Evolutionary conservation across 441 rosid genomes (phyloP), one percentile per base, ranked within the genome.

Genomic region (Hypseocharis bilobata): DNA sequence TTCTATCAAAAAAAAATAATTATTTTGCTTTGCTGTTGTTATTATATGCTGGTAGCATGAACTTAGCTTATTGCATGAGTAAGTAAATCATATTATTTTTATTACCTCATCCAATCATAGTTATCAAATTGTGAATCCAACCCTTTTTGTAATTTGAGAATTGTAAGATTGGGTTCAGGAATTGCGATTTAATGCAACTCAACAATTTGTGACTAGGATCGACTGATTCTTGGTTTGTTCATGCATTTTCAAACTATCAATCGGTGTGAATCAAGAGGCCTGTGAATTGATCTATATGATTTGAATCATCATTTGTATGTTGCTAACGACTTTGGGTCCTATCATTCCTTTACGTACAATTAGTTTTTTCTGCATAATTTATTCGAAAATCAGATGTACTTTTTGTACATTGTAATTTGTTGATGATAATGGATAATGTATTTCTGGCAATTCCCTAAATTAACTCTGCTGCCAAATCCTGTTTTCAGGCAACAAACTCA

Each of bases 401-500:
- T n/a, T n/a, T n/a, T n/a, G n/a, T n/a, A n/a, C 49, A 42, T 42
- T 42, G 20, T 17, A 49, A 11, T 49, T 1, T 20, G 11, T 49
- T 0, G 8, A 17, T 51, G 25, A 6, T 51, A 51, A 51, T 8
- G 10, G 7, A 13, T 47, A 17, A 11, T 17, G 25, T 51, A 51
- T 51, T 51, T 51, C 25, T 6, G 11, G 20, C 56, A 19, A n/a
- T 2, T 17, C 42, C 11, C 11, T 22, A 19, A 51, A 6, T 8
- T 51, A 8, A 51, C 26, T 20, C 26, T 51, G 26, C 25, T 51
- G 56, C 56, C 26, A 4, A n/a, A 51, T 20, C 22, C 10, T 20
- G 27, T 51, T 51, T 36, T 51, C 56, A 51, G 56, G 56, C 20
- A 22, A 51, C 56, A 51, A 27, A 51, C 56, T 17, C 56, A 6